These are phyloP conservation scores for Cladosporium sphaerospermum DNA, from an alignment of 2,329 filamentous ascomycete species.

Conservation along the genomic window DNA sequence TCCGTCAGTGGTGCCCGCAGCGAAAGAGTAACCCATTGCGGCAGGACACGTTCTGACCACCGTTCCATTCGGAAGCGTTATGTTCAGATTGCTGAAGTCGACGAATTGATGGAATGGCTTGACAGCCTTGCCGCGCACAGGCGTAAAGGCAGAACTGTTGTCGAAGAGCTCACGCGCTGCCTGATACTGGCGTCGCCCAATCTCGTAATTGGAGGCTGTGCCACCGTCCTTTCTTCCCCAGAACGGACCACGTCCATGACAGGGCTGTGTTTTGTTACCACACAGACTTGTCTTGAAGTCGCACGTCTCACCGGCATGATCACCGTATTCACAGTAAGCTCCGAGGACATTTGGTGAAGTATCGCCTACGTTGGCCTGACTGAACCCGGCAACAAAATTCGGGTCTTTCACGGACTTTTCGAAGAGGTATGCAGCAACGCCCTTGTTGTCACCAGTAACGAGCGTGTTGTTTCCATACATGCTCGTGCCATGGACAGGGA, in stretches of 20 bases:
- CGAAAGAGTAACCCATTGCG: constrained; percentile 85
- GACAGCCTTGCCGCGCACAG: constrained; percentile 59
- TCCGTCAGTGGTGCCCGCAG: constrained; percentile 85
- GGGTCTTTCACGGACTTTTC: constrained; percentile 58
- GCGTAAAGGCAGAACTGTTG: constrained; percentile 35
- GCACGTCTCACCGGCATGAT: constrained; percentile 56
- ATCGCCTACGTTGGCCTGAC: constrained; percentile 85
- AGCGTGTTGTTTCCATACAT: constrained; percentile 88
- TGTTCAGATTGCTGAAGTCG: constrained; percentile 70
- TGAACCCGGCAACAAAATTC: constrained; percentile 83
- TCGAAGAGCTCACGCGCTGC: constrained; percentile 56
- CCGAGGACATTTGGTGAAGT: constrained; percentile 83
- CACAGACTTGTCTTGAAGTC: constrained; percentile 81
- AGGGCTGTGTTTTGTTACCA: constrained; percentile 62
- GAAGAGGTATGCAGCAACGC: constrained; percentile 78
- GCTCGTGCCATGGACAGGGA: constrained; percentile 85
- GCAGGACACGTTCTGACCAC: constrained; percentile 72
- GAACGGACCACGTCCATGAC: constrained; percentile 67
- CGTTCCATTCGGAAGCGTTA: constrained; percentile 66
- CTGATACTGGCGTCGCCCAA: constrained; percentile 64
- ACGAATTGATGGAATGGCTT: constrained; percentile 81
- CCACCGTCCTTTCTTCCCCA: constrained; percentile 58
- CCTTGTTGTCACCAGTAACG: constrained; percentile 92
- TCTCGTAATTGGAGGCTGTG: constrained; percentile 69
- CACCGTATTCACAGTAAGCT: constrained; percentile 83